phyloP scores from a whole-genome alignment of 2,329 filamentous ascomycete species.

The Arthrobotrys entomopaga region DNA sequence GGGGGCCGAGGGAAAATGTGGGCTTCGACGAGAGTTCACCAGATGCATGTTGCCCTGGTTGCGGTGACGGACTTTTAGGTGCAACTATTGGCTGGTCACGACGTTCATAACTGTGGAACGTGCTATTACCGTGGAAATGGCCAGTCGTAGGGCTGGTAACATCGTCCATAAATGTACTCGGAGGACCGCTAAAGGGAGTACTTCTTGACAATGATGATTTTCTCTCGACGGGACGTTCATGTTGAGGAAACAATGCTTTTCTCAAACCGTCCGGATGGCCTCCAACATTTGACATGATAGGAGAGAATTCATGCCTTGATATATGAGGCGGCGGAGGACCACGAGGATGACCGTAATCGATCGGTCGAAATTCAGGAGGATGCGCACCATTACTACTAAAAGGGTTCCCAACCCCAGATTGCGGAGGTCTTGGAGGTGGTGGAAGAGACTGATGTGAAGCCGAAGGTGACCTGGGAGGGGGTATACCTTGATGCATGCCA shows the following conservation, averaged over 20 bases:
- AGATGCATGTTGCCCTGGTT: constrained; percentile 7
- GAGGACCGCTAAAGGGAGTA: constrained; percentile 48
- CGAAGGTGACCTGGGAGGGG: constrained; percentile 35
- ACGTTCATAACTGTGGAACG: constrained; percentile 27
- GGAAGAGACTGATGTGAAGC: constrained; percentile 25
- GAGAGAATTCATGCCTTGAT: constrained; percentile 45
- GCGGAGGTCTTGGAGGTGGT: constrained; percentile 19
- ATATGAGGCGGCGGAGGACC: constrained; percentile 27
- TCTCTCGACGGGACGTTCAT: constrained; percentile 35
- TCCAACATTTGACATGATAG: constrained; percentile 42
- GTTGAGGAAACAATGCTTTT: constrained; percentile 48
- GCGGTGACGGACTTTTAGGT: constrained; percentile 47
- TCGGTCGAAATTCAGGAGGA: constrained; percentile 49
- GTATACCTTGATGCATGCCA: constrained; percentile 47
- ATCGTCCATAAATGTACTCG: constrained; percentile 52
- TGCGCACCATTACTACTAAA: constrained; percentile 51
- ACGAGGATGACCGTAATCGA: constrained; percentile 51
- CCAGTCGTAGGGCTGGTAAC: constrained; percentile 44
- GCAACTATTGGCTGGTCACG: constrained; percentile 53
- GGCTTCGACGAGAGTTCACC: constrained; percentile 1
- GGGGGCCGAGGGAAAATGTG: constrained; percentile 37
- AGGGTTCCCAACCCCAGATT: constrained; percentile 37
- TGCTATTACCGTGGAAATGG: constrained; percentile 31
- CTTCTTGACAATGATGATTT: constrained; percentile 35
- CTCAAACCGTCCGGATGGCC: constrained; percentile 33